Evolutionary conservation across 805 yeast genomes (phyloP), one percentile per base, ranked within the genome.

Genomic region (Jamesozyma gamospora): DNA sequence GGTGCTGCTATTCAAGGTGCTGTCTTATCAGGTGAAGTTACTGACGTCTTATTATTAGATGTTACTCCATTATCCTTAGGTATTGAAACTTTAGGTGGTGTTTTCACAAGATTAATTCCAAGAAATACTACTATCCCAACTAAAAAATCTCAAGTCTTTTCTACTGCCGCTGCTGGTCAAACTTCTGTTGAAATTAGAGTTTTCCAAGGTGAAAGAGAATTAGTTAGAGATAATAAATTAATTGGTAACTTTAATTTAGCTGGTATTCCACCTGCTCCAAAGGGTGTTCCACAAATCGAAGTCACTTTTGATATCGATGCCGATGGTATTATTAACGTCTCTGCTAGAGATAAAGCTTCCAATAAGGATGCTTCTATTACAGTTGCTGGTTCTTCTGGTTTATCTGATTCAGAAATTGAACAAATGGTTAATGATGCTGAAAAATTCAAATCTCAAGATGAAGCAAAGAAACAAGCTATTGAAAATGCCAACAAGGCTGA

Each of bases 1-100:
- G 96, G 96, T 69, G 96, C 96, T 49, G 96, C 96, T 43, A 88
- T 87, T 55, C 96, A 87, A 71, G 96, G 96, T 67, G 96, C 95
- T 56, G 94, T 87, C 48, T 72, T 87, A 48, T 82, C 94, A 43
- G 96, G 96, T 65, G 94, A 85, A 66, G 95, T 87, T 50, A 84
- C 83, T 62, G 95, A 87, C 60, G 95, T 87, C 50, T 74, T 87
- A 49, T 70, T 87, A 52, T 75, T 87, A 56, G 96, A 87, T 67
- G 92, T 83, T 34, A 81, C 92, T 31, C 92, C 94, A 53, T 70
- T 82, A 62, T 81, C 90, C 32, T 60, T 87, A 50, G 96, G 96
- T 81, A 87, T 87, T 63, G 96, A 87, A 77, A 87, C 96, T 61
- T 78, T 87, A 68, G 96, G 96, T 64, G 96, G 96, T 71, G 96